Evolutionary conservation across 2,329 filamentous ascomycete genomes (phyloP), one percentile per base, ranked within the genome.

Genomic region (Cladobotryum mycophilum): DNA sequence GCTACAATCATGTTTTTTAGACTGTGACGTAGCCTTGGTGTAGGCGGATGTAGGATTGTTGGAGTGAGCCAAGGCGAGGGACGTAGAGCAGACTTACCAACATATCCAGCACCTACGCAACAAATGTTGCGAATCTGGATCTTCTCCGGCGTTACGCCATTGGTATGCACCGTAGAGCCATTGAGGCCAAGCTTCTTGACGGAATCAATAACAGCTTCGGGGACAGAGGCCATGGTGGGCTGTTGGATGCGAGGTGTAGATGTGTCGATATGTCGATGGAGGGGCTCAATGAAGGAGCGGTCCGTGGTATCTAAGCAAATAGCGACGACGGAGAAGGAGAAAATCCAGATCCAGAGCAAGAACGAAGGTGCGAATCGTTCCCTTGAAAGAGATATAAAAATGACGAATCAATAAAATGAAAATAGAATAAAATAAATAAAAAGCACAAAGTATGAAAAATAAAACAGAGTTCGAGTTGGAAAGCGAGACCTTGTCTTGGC

Each of bases 71-170:
- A 11, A 30, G 3, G 25, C 25, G 25, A 30, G 25, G 9, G 25
- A 30, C 6, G 25, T 30, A 4, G 9, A 20, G 20, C 5, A 20
- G 17, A 74, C 82, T 60, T 74, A 88, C 83, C 85, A 56, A 89
- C 84, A 65, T 89, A 89, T 58, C 86, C 86, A 58, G 86, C 86
- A 45, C 86, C 86, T 55, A 89, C 81, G 63, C 84, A 88, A 67
- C 85, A 88, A 47, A 89, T 82, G 61, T 80, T 84, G 60, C 70
- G 71, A 37, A 85, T 66, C 45, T 62, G 58, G 58, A 68, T 63
- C 44, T 60, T 61, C 25, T 53, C 55, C 11, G 58, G 53, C 36
- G 58, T 49, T 33, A 51, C 52, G 57, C 62, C 65, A 57, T 69
- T 68, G 56, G 60, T 51, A 42, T 62, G 44, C 42, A 58, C 56